Evolutionary conservation across 495 filamentous ascomycete species (phyloP), one percentile per base, ranked within the genome.

Genomic region (Xeromyces bisporus): DNA sequence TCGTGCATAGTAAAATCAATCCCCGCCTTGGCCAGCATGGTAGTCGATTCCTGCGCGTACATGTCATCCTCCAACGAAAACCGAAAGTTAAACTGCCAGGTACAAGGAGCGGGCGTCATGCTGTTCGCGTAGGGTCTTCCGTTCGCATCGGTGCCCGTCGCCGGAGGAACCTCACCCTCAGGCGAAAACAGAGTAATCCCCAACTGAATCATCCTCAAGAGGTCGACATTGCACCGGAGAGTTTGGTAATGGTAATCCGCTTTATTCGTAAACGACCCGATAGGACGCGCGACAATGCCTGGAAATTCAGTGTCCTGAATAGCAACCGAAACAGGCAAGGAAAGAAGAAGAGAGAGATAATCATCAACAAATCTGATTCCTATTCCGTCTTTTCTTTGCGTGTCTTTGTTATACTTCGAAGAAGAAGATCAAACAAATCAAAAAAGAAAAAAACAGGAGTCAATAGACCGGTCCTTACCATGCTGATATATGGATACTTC

Each of bases 51-150:
- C 44, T 91, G 75, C 23, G 83, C 81, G 55, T 86, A 96, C 89
- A 97, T 97, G 56, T 97, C 89, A 3, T 83, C 72, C 39, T 87
- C 75, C 7, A 93, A 64, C 3, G 83, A 85, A 49, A 96, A 97
- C 43, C 86, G 80, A 58, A 97, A 97, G 60, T 97, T 94, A 66
- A 97, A 97, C 40, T 92, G 84, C 89, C 89, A 97, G 12, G 89
- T 92, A 43, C 76, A 87, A 7, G 85, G 85, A 18, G 80, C 68
- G 15, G 75, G 70, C 5, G 69, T 56, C 28, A 78, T 62, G 34
- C 59, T 66, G 35, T 62, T 66, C n/a, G 51, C 53, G 10, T 55
- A 56, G 3, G 53, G 41, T 54, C 59, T 43, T 55, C 68, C 51
- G 49, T 58, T 52, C 26, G 60, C 57, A 37, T 81, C 72, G 18